Evolutionary conservation across 257 asterid species (phyloP), one percentile per base, ranked within the genome.

Genomic region (Petrea volubilis): DNA sequence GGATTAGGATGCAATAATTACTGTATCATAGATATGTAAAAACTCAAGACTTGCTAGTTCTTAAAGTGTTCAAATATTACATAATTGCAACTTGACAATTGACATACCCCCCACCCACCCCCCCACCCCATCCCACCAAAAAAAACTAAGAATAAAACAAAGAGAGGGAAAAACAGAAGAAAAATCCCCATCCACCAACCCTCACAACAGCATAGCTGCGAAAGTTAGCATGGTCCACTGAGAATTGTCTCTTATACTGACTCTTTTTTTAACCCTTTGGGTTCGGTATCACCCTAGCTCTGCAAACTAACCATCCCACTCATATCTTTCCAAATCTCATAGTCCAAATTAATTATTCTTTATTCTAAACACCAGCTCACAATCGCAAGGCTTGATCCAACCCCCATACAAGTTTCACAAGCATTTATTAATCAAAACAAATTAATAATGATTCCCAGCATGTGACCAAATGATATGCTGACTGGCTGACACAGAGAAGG

Each of bases 331-430:
- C 60, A 51, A 25, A 67, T 69, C 76, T 38, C 74, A 21, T 53
- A 55, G 73, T 29, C 47, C 75, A 73, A 60, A 73, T 68, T 28
- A 67, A 68, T 75, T 43, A 68, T 68, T 34, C 9, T 53, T n/a
- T n/a, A n/a, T n/a, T 50, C n/a, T n/a, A 61, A 49, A 55, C 64
- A 75, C 76, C 83, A 80, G 83, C 85, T 75, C 85, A 77, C 68
- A 66, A 70, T 72, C 77, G 83, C 77, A 71, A 65, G 52, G 62
- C 41, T 36, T 8, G 28, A n/a, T n/a, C n/a, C n/a, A n/a, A n/a
- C n/a, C 25, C 6, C 6, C n/a, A 69, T 18, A 25, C 66, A 65
- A 21, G 38, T 11, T 23, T 3, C 56, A 46, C 21, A 2, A 40
- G 6, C 1, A 1, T 41, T 12, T 34, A 34, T n/a, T n/a, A 28